Base-by-base conservation (phyloP, 805 yeast genomes). In the Zygosaccharomyces gambellarensis region DNA sequence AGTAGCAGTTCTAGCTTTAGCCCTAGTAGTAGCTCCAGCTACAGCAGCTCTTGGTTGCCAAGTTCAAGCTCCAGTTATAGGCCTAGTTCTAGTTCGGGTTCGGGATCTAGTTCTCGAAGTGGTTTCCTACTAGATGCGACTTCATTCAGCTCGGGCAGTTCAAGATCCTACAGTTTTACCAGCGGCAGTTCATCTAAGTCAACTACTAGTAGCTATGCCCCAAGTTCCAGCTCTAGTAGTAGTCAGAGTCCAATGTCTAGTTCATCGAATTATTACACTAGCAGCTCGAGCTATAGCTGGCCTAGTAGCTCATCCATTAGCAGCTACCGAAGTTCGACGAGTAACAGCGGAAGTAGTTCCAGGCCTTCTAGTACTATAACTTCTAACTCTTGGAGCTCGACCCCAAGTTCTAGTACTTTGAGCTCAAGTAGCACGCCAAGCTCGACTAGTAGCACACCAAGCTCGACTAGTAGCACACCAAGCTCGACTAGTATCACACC, bases 371-470 rank as follows among this genome's bases (percentile, higher is more conserved):
- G 36, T 23, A 23, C 43, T 1, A 27, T 17, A 14, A 27, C 43
- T 3, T 14, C 43, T 5, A 28, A 23, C 27, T 11, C 49, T 19
- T 17, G 32, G 47, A 36, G 42, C 56, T n/a, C 46, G 55, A 43
- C 21, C 43, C 45, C 52, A 17, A 53, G 49, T 11, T 49, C 32
- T 30, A 25, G 28, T 59, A 40, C 6, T 50, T 51, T 17, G 30
- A 36, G 51, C 43, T 34, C 60, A 56, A 36, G 49, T 45, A 45
- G 53, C 50, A 34, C 57, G 39, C 12, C 54, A 34, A 21, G 28
- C 28, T 25, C 28, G 7, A 25, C 42, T 42, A n/a, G n/a, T n/a
- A n/a, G 17, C 38, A 43, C 21, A 43, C 45, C 52, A 17, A 53
- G 49, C n/a, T 49, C 32, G 4, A 10, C 53, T 49, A 22, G 21